Base-by-base conservation (phyloP, 2,329 filamentous ascomycete species). In the Hymenoscyphus fraxineus region DNA sequence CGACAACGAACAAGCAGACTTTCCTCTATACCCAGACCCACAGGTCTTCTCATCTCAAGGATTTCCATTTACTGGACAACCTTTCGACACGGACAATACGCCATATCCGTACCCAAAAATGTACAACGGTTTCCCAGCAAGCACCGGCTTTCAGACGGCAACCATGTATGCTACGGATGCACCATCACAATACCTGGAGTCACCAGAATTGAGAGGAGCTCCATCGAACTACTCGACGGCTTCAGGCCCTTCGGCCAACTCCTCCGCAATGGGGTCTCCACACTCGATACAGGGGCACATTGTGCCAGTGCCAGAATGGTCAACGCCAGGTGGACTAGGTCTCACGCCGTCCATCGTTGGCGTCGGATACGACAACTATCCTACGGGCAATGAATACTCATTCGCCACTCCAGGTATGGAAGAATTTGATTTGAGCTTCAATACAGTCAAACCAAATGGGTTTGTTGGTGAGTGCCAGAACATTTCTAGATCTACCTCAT, bases 1-100 rank as follows among this genome's bases (percentile, higher is more conserved):
- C 65, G 68, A 73, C 15, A 68, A 67, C 64, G 71, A 72, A 27
- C 67, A 67, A 60, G 44, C 63, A 62, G 78, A 82, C 67, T 80
- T 78, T 73, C 73, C 70, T 56, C 79, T 80, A 65, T 83, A 83
- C 73, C 78, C 81, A 58, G 80, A 83, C 54, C 76, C 80, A 15
- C 75, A 78, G 13, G 67, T 65, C 58, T 79, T 77, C 69, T 77
- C 77, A 32, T 74, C 78, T 15, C 76, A 78, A 6, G 73, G 77
- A 56, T 80, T 85, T 74, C 80, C 83, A 63, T 76, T 85, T 73
- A 76, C 76, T 70, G 76, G 80, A 31, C 71, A 70, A 51, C 70
- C 67, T 61, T 80, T 81, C 65, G 80, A 83, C 60, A 76, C 78
- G 64, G 82, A 79, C 58, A 74, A 73, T 67, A 73, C 73, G 44